These are phyloP conservation scores for Acacia pycnantha DNA, from an alignment of 331 rosid genomes.

Conservation along the genomic window DNA sequence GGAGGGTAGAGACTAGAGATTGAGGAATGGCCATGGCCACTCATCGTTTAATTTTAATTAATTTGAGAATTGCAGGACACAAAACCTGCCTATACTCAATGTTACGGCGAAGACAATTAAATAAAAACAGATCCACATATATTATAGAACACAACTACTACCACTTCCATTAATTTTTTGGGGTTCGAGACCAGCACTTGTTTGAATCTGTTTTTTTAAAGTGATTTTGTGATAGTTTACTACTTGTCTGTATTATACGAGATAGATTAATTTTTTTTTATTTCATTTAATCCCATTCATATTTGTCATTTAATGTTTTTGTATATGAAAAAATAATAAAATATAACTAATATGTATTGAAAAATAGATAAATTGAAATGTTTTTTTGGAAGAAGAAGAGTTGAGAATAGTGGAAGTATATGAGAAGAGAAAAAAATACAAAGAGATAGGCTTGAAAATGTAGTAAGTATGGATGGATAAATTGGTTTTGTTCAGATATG, in stretches of 20 bases:
- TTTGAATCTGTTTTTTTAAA: too few relatives aligned
- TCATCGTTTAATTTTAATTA: background rate
- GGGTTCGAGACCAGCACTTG: too few relatives aligned
- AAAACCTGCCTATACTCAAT: background rate
- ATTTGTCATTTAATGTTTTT: too few relatives aligned
- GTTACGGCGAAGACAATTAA: background rate
- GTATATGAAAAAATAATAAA: too few relatives aligned
- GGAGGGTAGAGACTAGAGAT: background rate
- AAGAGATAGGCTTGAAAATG: background rate
- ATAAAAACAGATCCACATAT: background rate
- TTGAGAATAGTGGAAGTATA: background rate
- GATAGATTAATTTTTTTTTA: too few relatives aligned
- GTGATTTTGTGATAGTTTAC: background rate
- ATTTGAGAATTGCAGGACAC: background rate
- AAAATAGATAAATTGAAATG: too few relatives aligned
- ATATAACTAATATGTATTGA: too few relatives aligned
- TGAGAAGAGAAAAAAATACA: background rate
- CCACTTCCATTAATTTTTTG: background rate
- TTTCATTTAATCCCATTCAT: too few relatives aligned
- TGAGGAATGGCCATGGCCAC: background rate
- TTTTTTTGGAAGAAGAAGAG: too few relatives aligned
- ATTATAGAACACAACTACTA: background rate
- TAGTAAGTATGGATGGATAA: background rate
- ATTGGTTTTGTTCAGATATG: too few relatives aligned
- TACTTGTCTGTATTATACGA: too few relatives aligned